Evolutionary conservation across 441 rosid genomes (phyloP), one percentile per base, ranked within the genome.

Genomic region (Brassica balearica): DNA sequence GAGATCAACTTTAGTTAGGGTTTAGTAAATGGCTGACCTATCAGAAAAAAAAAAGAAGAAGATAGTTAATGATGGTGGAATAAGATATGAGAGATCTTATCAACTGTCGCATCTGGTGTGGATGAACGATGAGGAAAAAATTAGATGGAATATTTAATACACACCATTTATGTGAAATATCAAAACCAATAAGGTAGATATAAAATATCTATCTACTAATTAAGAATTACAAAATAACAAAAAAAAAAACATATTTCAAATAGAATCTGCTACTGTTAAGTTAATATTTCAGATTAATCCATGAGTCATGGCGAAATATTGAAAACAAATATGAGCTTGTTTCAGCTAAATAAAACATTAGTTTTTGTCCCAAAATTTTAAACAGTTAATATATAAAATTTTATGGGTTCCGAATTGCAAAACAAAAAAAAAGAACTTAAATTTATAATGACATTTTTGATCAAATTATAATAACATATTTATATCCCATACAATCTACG

Each of bases 51-150:
- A 11, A 9, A 43, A 3, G n/a, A 43, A 10, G 1, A 43, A 10
- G 1, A 51, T n/a, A 5, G 58, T 38, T 58, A 41, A 11, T 75
- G 48, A 41, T 75, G 60, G 48, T 75, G 46, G 46, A 67, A 34
- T 34, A 55, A 11, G 77, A 74, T 46, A 46, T 4, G 20, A 53
- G 72, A 14, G 58, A 65, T 74, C 58, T 66, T 14, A 66, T 74
- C 77, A 74, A 22, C 27, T 55, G 66, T 74, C 77, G 72, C 65
- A 55, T 74, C 65, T 9, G 27, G 12, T 5, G 12, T 74, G 17
- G 38, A 48, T 65, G 71, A 55, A 19, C 38, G 19, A 51, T 53
- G 1, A 2, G n/a, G 5, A 4, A 5, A 6, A 17, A 19, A 19
- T 0, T 62, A 1, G 67, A 63, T 63, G 67, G 67, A 53, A 14